These are phyloP conservation scores for Corynespora cassiicola DNA, from an alignment of 2,329 filamentous ascomycete genomes.

Conservation along the genomic window DNA sequence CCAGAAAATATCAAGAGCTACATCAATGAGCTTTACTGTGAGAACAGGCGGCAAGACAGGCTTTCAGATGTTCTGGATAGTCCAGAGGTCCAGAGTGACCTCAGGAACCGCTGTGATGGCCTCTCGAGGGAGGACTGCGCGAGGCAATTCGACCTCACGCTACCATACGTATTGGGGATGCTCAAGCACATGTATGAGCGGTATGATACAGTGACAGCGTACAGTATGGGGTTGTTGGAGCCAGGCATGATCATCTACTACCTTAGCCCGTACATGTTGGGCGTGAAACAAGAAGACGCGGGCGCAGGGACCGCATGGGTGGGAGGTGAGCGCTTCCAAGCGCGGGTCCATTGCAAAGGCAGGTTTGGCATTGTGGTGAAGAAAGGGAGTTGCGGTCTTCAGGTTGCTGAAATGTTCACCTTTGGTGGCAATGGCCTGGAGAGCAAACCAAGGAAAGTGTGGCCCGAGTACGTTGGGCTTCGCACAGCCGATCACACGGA, in stretches of 20 bases:
- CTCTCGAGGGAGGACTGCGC: conserved; percentile 1
- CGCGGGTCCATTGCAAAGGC: conserved; percentile 10
- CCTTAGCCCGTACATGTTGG: conserved; percentile 9
- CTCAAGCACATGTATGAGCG: conserved; percentile 10
- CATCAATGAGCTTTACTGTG: not conserved
- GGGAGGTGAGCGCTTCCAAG: conserved; percentile 2
- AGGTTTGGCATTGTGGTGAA: conserved; percentile 16
- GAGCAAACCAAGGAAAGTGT: conserved; percentile 5
- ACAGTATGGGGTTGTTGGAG: conserved; percentile 10
- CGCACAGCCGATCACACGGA: not conserved
- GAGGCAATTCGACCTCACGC: conserved; percentile 10
- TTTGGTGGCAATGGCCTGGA: conserved; percentile 8
- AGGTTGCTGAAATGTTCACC: conserved; percentile 13
- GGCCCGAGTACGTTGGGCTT: conserved; percentile 16
- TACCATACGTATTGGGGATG: conserved; percentile 5
- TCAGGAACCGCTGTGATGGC: not conserved
- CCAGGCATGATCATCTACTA: conserved; percentile 18
- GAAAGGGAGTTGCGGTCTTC: conserved; percentile 3
- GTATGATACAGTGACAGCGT: conserved; percentile 14
- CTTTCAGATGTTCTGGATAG: not conserved
- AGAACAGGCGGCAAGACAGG: not conserved
- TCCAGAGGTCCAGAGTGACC: conserved; percentile 1
- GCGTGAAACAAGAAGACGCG: not conserved
- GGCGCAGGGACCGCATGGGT: not conserved
- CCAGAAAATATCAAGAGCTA: not conserved